Conservation (phyloP, 2,329 filamentous ascomycete genomes). For the Pseudogymnoascus sp. region DNA sequence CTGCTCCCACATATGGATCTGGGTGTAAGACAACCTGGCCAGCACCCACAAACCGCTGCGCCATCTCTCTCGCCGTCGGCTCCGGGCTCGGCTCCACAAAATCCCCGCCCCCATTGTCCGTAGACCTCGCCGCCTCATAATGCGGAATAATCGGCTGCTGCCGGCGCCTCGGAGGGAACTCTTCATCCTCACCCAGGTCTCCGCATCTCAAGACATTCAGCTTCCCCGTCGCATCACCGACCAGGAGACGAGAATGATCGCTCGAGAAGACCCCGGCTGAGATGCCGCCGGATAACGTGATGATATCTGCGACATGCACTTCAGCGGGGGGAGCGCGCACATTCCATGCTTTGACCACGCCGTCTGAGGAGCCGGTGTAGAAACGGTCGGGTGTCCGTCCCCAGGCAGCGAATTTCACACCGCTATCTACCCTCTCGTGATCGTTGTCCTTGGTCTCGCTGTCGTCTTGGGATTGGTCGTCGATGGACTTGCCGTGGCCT, state of each 20-base stretch:
- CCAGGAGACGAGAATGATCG: slow-evolving; percentile 43
- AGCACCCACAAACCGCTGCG: slow-evolving; percentile 30
- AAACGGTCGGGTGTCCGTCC: slow-evolving; percentile 46
- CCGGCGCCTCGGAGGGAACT: slow-evolving; percentile 29
- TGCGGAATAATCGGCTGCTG: slow-evolving; percentile 44
- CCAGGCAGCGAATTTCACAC: slow-evolving; percentile 57
- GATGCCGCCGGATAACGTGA: slow-evolving; percentile 47
- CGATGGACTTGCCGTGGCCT: slow-evolving; percentile 37
- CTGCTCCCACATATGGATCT: slow-evolving; percentile 42
- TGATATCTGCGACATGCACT: slow-evolving; percentile 43
- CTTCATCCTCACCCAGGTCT: slow-evolving; percentile 27
- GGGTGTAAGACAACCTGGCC: slow-evolving; percentile 35
- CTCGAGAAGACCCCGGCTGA: slow-evolving; percentile 50
- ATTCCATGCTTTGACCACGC: slow-evolving; percentile 55
- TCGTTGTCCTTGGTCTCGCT: slow-evolving; percentile 22
- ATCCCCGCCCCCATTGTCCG: not conserved
- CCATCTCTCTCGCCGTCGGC: slow-evolving; percentile 23
- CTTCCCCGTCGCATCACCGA: slow-evolving; percentile 54
- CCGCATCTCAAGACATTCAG: slow-evolving; percentile 47
- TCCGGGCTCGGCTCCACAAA: slow-evolving; percentile 10
- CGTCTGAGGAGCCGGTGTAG: slow-evolving; percentile 57
- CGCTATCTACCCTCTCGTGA: slow-evolving; percentile 47
- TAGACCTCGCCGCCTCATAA: not conserved
- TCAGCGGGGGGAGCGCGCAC: slow-evolving; percentile 35
- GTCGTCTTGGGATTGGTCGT: slow-evolving; percentile 25